Base-by-base conservation (phyloP, 192 early-diverging fungal genomes). In the Lunasporangiospora selenospora region DNA sequence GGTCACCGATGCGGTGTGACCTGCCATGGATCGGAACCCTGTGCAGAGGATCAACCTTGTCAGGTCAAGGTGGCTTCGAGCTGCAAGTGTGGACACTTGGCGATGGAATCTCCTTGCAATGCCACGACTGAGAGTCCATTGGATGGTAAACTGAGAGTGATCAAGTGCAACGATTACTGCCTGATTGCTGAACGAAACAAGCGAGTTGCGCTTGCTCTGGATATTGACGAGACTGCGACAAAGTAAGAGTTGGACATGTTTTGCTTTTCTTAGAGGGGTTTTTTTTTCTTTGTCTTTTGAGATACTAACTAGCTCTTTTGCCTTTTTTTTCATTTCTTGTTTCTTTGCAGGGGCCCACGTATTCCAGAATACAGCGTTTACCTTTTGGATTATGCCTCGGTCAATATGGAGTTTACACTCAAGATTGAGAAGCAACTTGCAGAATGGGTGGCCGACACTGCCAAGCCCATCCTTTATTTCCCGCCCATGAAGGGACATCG, bases 121-220 rank as follows among this genome's bases (percentile, higher is more conserved):
- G 87, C 91, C 2, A 81, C 88, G 0, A 47, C 69, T 0, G 69
- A 62, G 26, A 79, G 70, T 6, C 47, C 77, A 18, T 82, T 80
- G 60, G 59, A 58, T 18, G 75, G 65, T 2, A 81, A 76, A 24
- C 41, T 49, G 5, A 75, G 77, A 29, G 52, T 66, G 5, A 80
- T 96, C 19, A 69, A 71, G 6, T 98, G 96, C 70, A 90, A 95
- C 52, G 92, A 92, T 27, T 76, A 86, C 43, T 98, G 96, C 73
- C 83, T 84, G 40, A 78, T 90, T 18, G 80, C 84, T 18, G 85
- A 92, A 65, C 88, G 96, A 30, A 95, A 96, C 75, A 81, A 86
- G 18, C 63, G 82, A 16, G 77, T 98, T 11, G 94, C 95, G 0
- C 75, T 84, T 31, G 96, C 96, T 0, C 61, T 98, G 27, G 87